phyloP scores from a whole-genome alignment of 495 filamentous ascomycete genomes.

The Penicillium angulare region DNA sequence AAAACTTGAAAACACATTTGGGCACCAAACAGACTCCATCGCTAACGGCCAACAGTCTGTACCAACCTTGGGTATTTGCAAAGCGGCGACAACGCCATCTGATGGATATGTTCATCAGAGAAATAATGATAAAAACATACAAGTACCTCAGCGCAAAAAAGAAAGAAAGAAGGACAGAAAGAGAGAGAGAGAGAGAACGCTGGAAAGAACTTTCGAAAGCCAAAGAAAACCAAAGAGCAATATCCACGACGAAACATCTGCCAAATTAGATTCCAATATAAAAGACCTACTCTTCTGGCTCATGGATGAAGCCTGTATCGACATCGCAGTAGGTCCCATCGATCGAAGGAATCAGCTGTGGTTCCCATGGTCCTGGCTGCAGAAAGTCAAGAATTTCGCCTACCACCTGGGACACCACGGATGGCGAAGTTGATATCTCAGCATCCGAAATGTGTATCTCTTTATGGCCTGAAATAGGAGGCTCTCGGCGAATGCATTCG shows the following conservation, averaged over 20 bases:
- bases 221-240: too few species aligned
- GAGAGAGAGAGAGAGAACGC: too few species aligned
- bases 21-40: background rate
- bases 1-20: background rate
- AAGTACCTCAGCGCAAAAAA: too few species aligned
- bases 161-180: too few species aligned
- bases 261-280: too few species aligned
- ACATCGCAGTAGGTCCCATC: background rate
- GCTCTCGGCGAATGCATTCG: constrained; percentile 19
- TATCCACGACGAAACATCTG: too few species aligned
- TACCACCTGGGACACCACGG: background rate
- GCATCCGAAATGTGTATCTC: background rate
- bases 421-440: background rate
- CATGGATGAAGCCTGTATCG: background rate
- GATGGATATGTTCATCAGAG: background rate
- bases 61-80: background rate
- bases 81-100: background rate
- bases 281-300: too few species aligned
- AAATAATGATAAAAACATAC: too few species aligned
- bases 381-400: background rate
- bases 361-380: background rate
- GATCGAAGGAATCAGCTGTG: background rate
- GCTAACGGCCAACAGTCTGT: too few species aligned
- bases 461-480: background rate
- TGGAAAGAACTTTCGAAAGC: too few species aligned